Evolutionary conservation across 1,284 basidiomycete genomes (phyloP).

Genomic region (Phlebopus sp.): DNA sequence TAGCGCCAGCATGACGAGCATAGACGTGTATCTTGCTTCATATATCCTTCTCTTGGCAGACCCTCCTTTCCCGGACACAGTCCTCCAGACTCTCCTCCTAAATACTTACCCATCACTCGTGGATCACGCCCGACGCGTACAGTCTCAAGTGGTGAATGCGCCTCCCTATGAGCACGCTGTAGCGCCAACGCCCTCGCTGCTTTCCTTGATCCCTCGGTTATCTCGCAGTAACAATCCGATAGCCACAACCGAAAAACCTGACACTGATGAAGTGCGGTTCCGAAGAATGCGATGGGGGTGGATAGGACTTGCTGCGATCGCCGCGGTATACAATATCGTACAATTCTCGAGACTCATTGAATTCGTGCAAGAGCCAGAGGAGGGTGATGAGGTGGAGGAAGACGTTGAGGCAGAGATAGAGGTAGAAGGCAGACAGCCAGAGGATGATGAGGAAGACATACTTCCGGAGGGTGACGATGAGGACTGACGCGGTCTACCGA

Average conservation of each 20-base stretch:
- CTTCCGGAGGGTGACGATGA: conserved; percentile 3
- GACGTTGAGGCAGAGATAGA: conserved; percentile 33
- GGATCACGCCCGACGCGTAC: conserved; percentile 53
- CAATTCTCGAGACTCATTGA: neutral
- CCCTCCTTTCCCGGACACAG: conserved; percentile 59
- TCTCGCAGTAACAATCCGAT: neutral
- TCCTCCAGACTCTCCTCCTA: conserved; percentile 51
- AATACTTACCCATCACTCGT: conserved; percentile 56
- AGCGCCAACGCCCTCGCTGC: conserved; percentile 19
- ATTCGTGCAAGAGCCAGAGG: neutral
- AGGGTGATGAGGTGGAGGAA: conserved; percentile 4
- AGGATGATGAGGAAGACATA: conserved; percentile 14
- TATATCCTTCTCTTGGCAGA: conserved; percentile 59
- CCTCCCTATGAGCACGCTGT: conserved; percentile 16
- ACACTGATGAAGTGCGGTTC: conserved; percentile 35
- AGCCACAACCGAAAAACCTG: conserved; percentile 6
- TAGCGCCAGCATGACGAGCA: conserved; percentile 47
- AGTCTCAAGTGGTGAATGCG: conserved; percentile 30
- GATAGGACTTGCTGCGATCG: conserved; percentile 25
- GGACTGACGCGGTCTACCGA: neutral
- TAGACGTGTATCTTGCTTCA: conserved; percentile 66
- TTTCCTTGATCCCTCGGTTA: conserved; percentile 19
- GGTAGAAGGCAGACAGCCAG: conserved; percentile 17
- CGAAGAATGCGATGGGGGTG: conserved; percentile 36
- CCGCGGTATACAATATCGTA: conserved; percentile 4